Evolutionary conservation across 2,329 filamentous ascomycete species (phyloP).

Genomic region (Immersiporthe knoxdaviesiana): DNA sequence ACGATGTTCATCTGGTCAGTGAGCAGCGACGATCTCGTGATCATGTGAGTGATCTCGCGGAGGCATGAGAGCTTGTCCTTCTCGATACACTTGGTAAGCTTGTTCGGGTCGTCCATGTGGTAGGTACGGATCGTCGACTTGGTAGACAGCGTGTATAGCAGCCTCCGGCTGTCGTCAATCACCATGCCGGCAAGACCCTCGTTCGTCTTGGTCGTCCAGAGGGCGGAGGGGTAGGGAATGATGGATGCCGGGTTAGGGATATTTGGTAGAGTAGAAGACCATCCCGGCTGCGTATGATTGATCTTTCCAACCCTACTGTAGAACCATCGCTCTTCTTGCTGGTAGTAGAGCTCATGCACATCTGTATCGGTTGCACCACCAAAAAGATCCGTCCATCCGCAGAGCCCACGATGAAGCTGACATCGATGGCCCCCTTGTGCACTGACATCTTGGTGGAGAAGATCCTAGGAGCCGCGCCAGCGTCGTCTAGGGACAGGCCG

Average conservation of each 20-base stretch:
- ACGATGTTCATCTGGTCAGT: constrained; percentile 73
- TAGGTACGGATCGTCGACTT: constrained; percentile 89
- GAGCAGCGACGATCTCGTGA: constrained; percentile 72
- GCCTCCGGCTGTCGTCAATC: constrained; percentile 83
- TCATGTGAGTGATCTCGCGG: constrained; percentile 83
- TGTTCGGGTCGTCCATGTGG: constrained; percentile 72
- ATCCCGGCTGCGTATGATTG: constrained; percentile 80
- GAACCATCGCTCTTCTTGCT: constrained; percentile 98
- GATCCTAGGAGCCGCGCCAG: constrained; percentile 67
- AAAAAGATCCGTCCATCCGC: constrained; percentile 92
- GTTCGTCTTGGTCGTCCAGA: constrained; percentile 55
- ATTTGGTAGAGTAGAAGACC: constrained; percentile 65
- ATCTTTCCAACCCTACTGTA: constrained; percentile 83
- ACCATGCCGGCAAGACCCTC: constrained; percentile 79
- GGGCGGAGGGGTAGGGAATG: constrained; percentile 45
- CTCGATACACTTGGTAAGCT: constrained; percentile 66
- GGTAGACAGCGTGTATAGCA: constrained; percentile 90
- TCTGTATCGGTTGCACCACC: constrained; percentile 80
- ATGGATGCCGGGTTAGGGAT: constrained; percentile 47
- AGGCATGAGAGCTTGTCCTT: constrained; percentile 65
- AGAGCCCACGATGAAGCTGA: constrained; percentile 79
- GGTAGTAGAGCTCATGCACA: constrained; percentile 92
- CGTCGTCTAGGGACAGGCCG: constrained; percentile 69
- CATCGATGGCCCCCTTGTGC: constrained; percentile 73
- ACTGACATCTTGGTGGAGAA: constrained; percentile 90